Conservation (phyloP, 495 filamentous ascomycete species). For the Daldinia bambusicola region DNA sequence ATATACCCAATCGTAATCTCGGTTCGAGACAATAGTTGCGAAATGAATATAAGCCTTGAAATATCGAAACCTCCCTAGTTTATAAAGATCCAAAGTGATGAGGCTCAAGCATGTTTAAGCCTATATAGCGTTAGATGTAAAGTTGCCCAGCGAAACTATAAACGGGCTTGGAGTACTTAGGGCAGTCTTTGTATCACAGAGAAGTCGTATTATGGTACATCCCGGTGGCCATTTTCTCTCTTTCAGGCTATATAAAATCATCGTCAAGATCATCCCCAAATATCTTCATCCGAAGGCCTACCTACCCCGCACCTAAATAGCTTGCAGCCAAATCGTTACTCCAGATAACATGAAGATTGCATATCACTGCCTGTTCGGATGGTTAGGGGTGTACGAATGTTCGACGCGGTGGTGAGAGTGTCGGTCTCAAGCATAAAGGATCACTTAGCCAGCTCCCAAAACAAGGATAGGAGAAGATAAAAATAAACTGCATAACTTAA, state of each 20-base stretch:
- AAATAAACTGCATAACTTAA: neutral
- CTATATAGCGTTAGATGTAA: neutral
- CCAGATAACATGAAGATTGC: neutral
- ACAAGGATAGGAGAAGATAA: neutral
- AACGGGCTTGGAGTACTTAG: neutral
- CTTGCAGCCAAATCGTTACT: neutral
- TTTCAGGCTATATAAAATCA: constrained; percentile 39
- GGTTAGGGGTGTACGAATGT: neutral
- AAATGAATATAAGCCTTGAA: neutral
- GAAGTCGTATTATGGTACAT: neutral
- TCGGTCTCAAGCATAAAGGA: neutral
- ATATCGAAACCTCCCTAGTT: neutral
- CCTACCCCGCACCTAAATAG: neutral
- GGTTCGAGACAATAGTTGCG: neutral
- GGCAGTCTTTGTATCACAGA: neutral
- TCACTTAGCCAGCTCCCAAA: neutral
- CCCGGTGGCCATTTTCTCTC: neutral
- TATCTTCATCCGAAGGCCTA: neutral
- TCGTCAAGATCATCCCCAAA: constrained; percentile 2
- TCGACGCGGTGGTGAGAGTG: constrained; percentile 9
- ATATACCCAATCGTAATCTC: neutral
- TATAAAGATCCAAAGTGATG: neutral
- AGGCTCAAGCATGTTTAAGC: neutral
- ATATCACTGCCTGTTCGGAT: constrained; percentile 33
- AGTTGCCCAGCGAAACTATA: neutral